Percentiles rank a stretch among this genome's conserved stretches.
Evolutionary conservation across 2,329 filamentous ascomycete species (phyloP).

Genomic region (Alternaria gaisen): DNA sequence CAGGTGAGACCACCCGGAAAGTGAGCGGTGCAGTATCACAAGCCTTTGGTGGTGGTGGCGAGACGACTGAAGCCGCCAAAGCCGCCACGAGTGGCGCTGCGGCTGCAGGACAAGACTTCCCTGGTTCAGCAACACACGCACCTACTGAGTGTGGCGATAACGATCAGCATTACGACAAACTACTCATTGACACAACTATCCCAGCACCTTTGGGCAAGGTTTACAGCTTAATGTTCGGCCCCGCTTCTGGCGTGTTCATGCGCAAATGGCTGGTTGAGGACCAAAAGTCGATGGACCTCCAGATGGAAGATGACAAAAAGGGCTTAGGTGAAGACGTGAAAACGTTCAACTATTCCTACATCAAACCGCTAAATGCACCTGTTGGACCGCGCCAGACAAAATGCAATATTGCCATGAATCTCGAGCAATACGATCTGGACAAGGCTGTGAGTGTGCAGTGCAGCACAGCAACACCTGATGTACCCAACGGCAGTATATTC

Average conservation of each 20-base stretch:
- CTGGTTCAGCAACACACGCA: constrained; percentile 81
- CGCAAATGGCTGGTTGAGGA: constrained; percentile 84
- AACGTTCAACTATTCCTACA: constrained; percentile 81
- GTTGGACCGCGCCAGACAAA: constrained; percentile 96
- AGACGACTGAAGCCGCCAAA: constrained; percentile 48
- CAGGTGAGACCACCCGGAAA: constrained; percentile 71
- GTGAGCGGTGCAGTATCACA: constrained; percentile 65
- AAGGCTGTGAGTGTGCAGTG: constrained; percentile 84
- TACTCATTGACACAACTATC: constrained; percentile 85
- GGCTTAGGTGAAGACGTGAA: constrained; percentile 79
- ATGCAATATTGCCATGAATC: constrained; percentile 83
- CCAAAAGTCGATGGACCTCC: constrained; percentile 88
- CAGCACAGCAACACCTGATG: constrained; percentile 89
- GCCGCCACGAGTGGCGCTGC: constrained; percentile 53
- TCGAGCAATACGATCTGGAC: constrained; percentile 88
- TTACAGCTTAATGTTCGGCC: constrained; percentile 87
- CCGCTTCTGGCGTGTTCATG: constrained; percentile 81
- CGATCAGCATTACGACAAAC: constrained; percentile 81
- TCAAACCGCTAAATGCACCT: constrained; percentile 83
- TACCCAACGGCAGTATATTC: constrained; percentile 93
- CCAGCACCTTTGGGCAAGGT: constrained; percentile 90
- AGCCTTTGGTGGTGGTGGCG: constrained; percentile 49
- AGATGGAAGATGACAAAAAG: constrained; percentile 82
- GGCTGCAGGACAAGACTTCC: constrained; percentile 71
- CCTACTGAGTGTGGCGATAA: constrained; percentile 87